These are phyloP conservation scores for Calonectria hongkongensis DNA, from an alignment of 2,329 filamentous ascomycete genomes.

Conservation along the genomic window DNA sequence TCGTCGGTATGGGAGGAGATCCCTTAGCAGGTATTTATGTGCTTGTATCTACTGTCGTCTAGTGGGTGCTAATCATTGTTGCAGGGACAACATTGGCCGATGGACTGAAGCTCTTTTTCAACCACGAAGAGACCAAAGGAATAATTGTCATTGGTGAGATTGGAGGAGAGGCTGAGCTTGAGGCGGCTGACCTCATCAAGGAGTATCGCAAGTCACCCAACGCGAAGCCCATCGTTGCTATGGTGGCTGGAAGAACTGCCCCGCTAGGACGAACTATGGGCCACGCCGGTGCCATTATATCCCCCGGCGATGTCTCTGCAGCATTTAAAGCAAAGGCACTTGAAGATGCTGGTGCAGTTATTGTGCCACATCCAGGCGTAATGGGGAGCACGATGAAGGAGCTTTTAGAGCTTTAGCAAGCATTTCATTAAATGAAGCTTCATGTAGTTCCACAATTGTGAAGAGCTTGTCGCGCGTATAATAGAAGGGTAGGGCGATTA, in stretches of 20 bases:
- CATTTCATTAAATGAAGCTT: background rate
- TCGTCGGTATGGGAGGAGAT: constrained; percentile 87
- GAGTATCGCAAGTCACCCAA: constrained; percentile 76
- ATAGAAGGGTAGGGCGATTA: too few relatives aligned
- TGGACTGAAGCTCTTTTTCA: constrained; percentile 79
- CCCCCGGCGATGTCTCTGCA: constrained; percentile 57
- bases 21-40: constrained; percentile 74
- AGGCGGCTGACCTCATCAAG: constrained; percentile 82
- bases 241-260: constrained; percentile 79
- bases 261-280: constrained; percentile 80
- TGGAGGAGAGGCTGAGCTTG: constrained; percentile 80
- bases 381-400: constrained; percentile 61
- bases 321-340: constrained; percentile 59
- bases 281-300: constrained; percentile 79
- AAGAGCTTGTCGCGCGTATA: too few relatives aligned
- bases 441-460: background rate
- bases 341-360: constrained; percentile 59
- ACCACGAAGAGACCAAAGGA: constrained; percentile 80
- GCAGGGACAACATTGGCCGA: constrained; percentile 81
- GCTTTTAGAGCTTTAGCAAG: constrained; percentile 52
- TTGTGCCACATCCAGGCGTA: constrained; percentile 62
- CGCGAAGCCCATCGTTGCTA: constrained; percentile 79
- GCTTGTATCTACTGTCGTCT: too few relatives aligned
- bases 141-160: constrained; percentile 85
- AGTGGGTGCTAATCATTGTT: background rate